Conservation (phyloP, 2,329 filamentous ascomycete species). For the Allantophomopsis lycopodina region DNA sequence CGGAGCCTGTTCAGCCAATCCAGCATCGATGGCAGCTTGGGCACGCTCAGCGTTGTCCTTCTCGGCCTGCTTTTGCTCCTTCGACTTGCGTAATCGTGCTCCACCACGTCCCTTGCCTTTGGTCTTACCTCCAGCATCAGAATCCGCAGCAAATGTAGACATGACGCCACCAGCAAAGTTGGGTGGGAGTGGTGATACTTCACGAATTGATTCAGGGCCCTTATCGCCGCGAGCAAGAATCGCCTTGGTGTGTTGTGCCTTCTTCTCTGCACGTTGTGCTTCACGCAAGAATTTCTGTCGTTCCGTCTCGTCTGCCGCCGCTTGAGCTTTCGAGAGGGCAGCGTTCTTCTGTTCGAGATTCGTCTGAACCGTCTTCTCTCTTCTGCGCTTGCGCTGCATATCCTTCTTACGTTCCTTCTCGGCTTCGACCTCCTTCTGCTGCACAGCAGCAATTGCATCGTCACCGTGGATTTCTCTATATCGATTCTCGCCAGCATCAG, state of each 20-base stretch:
- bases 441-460: slow-evolving; percentile 72
- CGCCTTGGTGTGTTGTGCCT: slow-evolving; percentile 79
- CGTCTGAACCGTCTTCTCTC: slow-evolving; percentile 90
- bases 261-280: slow-evolving; percentile 82
- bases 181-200: slow-evolving; percentile 57
- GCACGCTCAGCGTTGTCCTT: slow-evolving; percentile 76
- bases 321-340: slow-evolving; percentile 63
- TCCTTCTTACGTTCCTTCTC: slow-evolving; percentile 99
- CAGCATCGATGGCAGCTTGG: slow-evolving; percentile 70
- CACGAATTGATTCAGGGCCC: slow-evolving; percentile 49
- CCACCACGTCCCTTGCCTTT: slow-evolving; percentile 35
- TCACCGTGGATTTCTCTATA: slow-evolving; percentile 69
- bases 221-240: slow-evolving; percentile 78
- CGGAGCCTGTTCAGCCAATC: slow-evolving; percentile 47
- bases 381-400: slow-evolving; percentile 92
- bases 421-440: slow-evolving; percentile 77
- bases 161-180: slow-evolving; percentile 78
- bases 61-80: slow-evolving; percentile 70
- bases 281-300: slow-evolving; percentile 72
- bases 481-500: slow-evolving; percentile 57
- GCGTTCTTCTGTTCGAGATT: slow-evolving; percentile 84
- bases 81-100: slow-evolving; percentile 78
- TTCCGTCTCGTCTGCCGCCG: slow-evolving; percentile 71
- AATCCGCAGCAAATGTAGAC: slow-evolving; percentile 57
- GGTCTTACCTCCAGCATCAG: slow-evolving; percentile 34